Percentiles rank a stretch among this genome's conserved stretches.
Evolutionary conservation across 1,139 yeast genomes (phyloP).

Genomic region (Saccharomycopsis crataegensis): DNA sequence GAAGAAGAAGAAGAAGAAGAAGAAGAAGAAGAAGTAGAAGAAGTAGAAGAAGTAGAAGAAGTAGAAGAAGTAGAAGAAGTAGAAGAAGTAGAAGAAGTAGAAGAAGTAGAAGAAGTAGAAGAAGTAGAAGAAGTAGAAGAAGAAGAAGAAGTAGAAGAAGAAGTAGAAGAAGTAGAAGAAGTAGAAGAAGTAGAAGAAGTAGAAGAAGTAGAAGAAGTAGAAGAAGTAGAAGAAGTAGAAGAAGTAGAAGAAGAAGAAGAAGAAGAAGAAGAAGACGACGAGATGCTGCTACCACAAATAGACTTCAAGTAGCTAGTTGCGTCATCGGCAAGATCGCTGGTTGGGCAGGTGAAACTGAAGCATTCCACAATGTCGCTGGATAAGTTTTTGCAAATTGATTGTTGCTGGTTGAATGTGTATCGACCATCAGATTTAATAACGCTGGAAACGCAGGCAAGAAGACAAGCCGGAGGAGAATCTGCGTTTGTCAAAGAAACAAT

Average conservation of each 20-base stretch:
- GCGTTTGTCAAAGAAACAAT: slow-evolving; percentile 33
- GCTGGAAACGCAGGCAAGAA: slow-evolving; percentile 77
- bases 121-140: slow-evolving; percentile 13
- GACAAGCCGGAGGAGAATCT: slow-evolving; percentile 75
- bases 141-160: slow-evolving; percentile 24
- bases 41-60: slow-evolving; percentile 14
- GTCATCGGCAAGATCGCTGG: slow-evolving; percentile 39
- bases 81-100: slow-evolving; percentile 21
- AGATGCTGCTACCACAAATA: slow-evolving; percentile 38
- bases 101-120: slow-evolving; percentile 25
- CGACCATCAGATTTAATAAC: slow-evolving; percentile 48
- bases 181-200: slow-evolving; percentile 24
- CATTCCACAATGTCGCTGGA: slow-evolving; percentile 38
- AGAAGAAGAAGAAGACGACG: slow-evolving; percentile 23
- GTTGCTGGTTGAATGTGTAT: slow-evolving; percentile 46
- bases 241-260: not conserved
- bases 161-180: slow-evolving; percentile 18
- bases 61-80: slow-evolving; percentile 27
- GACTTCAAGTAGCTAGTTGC: slow-evolving; percentile 53
- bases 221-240: slow-evolving; percentile 25
- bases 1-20: slow-evolving; percentile 21
- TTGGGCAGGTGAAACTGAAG: slow-evolving; percentile 64
- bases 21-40: slow-evolving; percentile 28
- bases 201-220: slow-evolving; percentile 25
- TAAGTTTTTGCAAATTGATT: slow-evolving; percentile 10